Evolutionary conservation across 2,329 filamentous ascomycete species (phyloP), one percentile per base, ranked within the genome.

Genomic region (Fragosphaeria purpurea): DNA sequence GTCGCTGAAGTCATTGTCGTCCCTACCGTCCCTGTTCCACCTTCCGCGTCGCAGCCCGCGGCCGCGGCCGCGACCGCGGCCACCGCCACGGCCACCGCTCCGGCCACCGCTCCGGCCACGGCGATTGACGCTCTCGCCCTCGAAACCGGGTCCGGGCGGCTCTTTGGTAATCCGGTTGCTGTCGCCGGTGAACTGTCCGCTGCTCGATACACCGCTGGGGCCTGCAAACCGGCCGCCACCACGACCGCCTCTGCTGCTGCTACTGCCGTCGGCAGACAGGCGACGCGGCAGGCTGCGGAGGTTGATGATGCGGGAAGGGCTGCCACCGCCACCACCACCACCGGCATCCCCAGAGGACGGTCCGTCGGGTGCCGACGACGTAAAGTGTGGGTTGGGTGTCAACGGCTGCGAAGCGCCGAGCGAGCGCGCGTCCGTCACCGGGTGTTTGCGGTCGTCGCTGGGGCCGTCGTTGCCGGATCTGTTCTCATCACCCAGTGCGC

Each of bases 221-320:
- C 53, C 55, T 4, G 51, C 47, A 41, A 53, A 54, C 4, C 50
- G 43, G 6, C 11, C 5, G 5, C 40, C 40, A n/a, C 39, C 47
- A 13, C 41, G 32, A n/a, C 34, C 44, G 7, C 39, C 50, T n/a
- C 44, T 30, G 38, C 22, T 22, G 30, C 44, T 31, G 12, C n/a
- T 22, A 30, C 41, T 33, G 5, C 22, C 9, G 30, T 43, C 37
- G 7, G 30, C 12, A 4, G 39, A 2, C 35, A 11, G 45, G 31
- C 46, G 44, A 22, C 55, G 53, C 39, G 57, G 54, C 35, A 57
- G 53, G 47, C 58, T 63, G 49, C 61, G 60, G 11, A 65, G 13
- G 52, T 60, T 63, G 56, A 64, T 59, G 33, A 64, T 54, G 41
- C 56, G 59, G 48, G 55, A 51, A 22, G 22, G 22, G 22, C 22